Evolutionary conservation across 306 rosid genomes (phyloP).

Genomic region (Malus domestica): ASM211411v1 NC_041794.1:21297501-21298000

Average conservation of each 20-base stretch:
- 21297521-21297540: too few relatives aligned
- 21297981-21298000: background rate
- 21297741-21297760: background rate
- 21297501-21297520: too few relatives aligned
- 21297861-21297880: too few relatives aligned
- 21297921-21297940: too few relatives aligned
- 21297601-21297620: too few relatives aligned
- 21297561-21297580: background rate
- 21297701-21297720: background rate
- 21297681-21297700: background rate
- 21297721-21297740: background rate
- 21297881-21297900: too few relatives aligned
- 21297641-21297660: background rate
- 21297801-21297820: too few relatives aligned
- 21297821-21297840: too few relatives aligned
- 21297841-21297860: background rate
- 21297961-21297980: background rate
- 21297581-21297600: background rate
- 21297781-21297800: background rate
- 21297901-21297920: too few relatives aligned
- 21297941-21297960: too few relatives aligned
- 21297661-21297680: background rate
- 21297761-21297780: background rate
- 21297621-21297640: background rate
- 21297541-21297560: too few relatives aligned